These are phyloP conservation scores for Nakaseomyces glabratus DNA, from an alignment of 1,139 yeast genomes.

Conservation along the genomic window DNA sequence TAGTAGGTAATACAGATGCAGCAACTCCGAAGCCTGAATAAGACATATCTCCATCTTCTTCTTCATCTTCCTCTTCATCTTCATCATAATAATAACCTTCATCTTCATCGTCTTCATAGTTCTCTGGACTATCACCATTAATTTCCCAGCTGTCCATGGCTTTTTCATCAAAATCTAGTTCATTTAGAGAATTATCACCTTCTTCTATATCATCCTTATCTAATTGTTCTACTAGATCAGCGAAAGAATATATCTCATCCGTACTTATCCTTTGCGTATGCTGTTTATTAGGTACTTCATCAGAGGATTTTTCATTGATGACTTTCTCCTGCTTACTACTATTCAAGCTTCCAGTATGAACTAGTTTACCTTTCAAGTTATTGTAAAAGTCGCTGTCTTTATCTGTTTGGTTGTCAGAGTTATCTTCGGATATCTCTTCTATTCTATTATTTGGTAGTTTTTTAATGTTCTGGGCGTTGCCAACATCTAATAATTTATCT, in stretches of 20 bases:
- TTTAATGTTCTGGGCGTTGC: slow-evolving; percentile 7
- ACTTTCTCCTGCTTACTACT: slow-evolving; percentile 6
- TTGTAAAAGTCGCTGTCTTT: slow-evolving; percentile 13
- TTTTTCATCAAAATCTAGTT: slow-evolving; percentile 32
- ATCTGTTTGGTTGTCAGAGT: slow-evolving; percentile 1
- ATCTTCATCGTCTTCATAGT: slow-evolving; percentile 35
- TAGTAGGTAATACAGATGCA: slow-evolving; percentile 21
- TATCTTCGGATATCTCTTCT: slow-evolving; percentile 4
- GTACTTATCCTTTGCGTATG: slow-evolving; percentile 30
- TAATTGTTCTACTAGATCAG: slow-evolving; percentile 27
- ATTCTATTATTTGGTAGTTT: slow-evolving; percentile 6
- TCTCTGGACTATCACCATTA: slow-evolving; percentile 7
- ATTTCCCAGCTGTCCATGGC: slow-evolving; percentile 30
- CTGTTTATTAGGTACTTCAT: slow-evolving; percentile 17
- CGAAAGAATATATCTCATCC: slow-evolving; percentile 40
- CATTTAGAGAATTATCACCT: slow-evolving; percentile 35
- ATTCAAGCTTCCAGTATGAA: slow-evolving; percentile 3
- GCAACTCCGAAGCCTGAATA: slow-evolving; percentile 7
- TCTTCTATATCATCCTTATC: slow-evolving; percentile 33
- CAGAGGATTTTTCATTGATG: slow-evolving; percentile 19
- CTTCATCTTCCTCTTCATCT: slow-evolving; percentile 16
- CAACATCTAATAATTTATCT: slow-evolving; percentile 19
- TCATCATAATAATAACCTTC: slow-evolving; percentile 24
- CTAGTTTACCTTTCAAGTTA: slow-evolving; percentile 16
- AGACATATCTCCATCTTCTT: slow-evolving; percentile 11